Evolutionary conservation across 2,329 filamentous ascomycete species (phyloP).

Genomic region (Neurospora sp.): DNA sequence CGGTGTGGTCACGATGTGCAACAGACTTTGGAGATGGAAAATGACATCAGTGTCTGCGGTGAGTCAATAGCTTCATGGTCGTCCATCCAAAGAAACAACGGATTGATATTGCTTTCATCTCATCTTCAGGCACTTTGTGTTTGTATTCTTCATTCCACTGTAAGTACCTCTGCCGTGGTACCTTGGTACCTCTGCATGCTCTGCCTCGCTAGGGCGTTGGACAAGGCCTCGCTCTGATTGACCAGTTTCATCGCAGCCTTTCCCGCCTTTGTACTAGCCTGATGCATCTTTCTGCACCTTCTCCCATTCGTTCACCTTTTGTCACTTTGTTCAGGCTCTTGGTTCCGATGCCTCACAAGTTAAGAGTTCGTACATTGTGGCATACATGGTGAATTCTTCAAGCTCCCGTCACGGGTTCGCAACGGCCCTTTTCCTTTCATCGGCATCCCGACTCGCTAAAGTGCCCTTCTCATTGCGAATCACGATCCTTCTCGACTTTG

Average conservation of each 20-base stretch:
- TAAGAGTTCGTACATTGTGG: not conserved
- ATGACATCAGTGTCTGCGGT: not conserved
- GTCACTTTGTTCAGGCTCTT: not conserved
- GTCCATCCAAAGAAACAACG: not conserved
- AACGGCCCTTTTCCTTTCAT: not conserved
- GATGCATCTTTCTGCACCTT: conserved; percentile 5
- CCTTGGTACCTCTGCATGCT: not conserved
- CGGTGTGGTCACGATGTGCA: not conserved
- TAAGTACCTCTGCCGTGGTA: not conserved
- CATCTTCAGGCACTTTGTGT: not conserved
- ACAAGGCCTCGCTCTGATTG: conserved; percentile 15
- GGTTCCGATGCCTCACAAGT: not conserved
- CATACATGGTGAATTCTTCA: not conserved
- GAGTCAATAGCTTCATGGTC: not conserved
- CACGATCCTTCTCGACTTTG: not conserved
- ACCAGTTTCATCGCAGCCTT: conserved; percentile 8
- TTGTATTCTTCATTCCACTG: not conserved
- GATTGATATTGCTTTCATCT: not conserved
- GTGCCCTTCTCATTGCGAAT: not conserved
- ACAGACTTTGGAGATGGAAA: not conserved
- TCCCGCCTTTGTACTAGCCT: conserved; percentile 9
- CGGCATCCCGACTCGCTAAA: not conserved
- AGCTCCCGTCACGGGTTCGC: not conserved
- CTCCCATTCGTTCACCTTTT: conserved; percentile 5
- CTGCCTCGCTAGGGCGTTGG: conserved; percentile 7